phyloP scores from a whole-genome alignment of 495 filamentous ascomycete species.

The Podospora sp. region DNA sequence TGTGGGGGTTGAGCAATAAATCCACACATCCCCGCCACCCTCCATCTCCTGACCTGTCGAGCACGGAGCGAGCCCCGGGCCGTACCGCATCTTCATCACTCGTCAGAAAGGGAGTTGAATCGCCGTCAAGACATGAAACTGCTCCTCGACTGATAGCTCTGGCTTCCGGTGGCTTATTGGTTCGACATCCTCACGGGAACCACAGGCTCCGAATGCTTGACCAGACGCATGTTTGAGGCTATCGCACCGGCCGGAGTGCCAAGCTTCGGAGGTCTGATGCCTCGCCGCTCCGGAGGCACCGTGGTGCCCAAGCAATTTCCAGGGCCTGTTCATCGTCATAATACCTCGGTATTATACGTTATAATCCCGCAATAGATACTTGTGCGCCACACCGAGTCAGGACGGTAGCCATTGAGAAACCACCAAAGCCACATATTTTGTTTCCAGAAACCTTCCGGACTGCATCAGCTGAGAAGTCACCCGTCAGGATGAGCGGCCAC shows the following conservation, averaged over 20 bases:
- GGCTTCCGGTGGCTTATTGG: background rate
- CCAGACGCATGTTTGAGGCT: background rate
- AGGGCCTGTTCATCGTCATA: background rate
- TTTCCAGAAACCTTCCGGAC: background rate
- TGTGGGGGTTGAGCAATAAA: slow-evolving; percentile 14
- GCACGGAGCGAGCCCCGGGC: slow-evolving; percentile 1
- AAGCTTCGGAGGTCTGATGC: background rate
- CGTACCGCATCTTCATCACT: background rate
- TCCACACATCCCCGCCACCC: background rate
- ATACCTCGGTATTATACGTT: background rate
- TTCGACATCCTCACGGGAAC: background rate
- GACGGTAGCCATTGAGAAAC: background rate
- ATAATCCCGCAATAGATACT: background rate
- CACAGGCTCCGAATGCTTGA: background rate
- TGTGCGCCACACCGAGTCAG: background rate
- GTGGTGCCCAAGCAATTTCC: background rate
- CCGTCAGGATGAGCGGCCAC: background rate
- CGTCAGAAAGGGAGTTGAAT: background rate
- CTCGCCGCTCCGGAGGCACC: background rate
- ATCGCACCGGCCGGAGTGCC: background rate
- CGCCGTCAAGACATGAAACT: background rate
- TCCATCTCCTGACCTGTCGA: background rate
- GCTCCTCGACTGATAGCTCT: background rate
- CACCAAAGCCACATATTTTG: background rate
- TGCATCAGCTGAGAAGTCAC: background rate